These are phyloP conservation scores for Fusarium sp. DNA, from an alignment of 2,329 filamentous ascomycete species.

Conservation along the genomic window DNA sequence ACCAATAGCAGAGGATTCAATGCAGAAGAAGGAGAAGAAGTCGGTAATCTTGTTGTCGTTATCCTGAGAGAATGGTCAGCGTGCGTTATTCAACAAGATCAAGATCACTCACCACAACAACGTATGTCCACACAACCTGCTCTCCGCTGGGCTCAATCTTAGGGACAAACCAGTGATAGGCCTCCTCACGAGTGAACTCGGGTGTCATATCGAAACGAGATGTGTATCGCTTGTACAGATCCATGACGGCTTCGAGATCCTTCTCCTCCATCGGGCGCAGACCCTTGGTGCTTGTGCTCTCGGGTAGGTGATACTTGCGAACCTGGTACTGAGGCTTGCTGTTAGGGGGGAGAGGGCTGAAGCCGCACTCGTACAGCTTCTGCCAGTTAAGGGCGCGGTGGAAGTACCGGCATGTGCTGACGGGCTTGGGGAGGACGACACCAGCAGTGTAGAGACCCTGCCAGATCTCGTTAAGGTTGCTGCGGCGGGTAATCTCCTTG, in stretches of 20 bases:
- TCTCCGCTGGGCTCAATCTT: slow-evolving; percentile 69
- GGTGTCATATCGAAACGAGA: slow-evolving; percentile 86
- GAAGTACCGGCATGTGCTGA: slow-evolving; percentile 95
- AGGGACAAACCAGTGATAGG: slow-evolving; percentile 88
- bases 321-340: slow-evolving; percentile 90
- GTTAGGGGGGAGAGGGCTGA: slow-evolving; percentile 85
- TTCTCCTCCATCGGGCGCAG: slow-evolving; percentile 83
- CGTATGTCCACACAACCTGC: slow-evolving; percentile 93
- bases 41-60: slow-evolving; percentile 87
- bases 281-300: slow-evolving; percentile 77
- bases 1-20: slow-evolving; percentile 92
- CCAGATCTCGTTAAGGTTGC: slow-evolving; percentile 87
- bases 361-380: slow-evolving; percentile 94
- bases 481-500: slow-evolving; percentile 95
- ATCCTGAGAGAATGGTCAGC: slow-evolving; percentile 50
- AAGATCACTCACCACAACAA: slow-evolving; percentile 74
- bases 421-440: slow-evolving; percentile 88
- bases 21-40: slow-evolving; percentile 96
- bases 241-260: slow-evolving; percentile 81
- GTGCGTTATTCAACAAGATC: not conserved
- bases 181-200: slow-evolving; percentile 81
- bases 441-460: slow-evolving; percentile 97
- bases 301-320: slow-evolving; percentile 85
- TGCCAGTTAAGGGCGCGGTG: slow-evolving; percentile 95
- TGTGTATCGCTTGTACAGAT: slow-evolving; percentile 82